These are phyloP conservation scores for Juglanconis juglandina DNA, from an alignment of 2,329 filamentous ascomycete genomes.

Conservation along the genomic window DNA sequence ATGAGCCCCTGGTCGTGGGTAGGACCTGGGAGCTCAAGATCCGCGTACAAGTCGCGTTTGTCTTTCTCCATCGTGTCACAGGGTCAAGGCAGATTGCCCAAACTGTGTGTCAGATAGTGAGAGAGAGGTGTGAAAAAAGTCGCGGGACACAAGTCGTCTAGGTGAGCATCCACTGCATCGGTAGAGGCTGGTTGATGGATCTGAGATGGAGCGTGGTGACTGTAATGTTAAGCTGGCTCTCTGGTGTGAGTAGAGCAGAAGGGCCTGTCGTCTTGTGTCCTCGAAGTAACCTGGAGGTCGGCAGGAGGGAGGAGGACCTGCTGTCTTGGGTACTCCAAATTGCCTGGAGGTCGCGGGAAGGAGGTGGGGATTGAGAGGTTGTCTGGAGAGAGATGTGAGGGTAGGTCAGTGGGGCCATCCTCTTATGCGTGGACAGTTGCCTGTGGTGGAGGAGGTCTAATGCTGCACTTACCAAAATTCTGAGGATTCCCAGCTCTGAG, in stretches of 20 bases:
- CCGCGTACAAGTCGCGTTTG: constrained; percentile 77
- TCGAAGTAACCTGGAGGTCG: background rate
- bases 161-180: background rate
- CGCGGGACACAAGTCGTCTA: background rate
- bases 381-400: background rate
- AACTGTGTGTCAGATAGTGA: background rate
- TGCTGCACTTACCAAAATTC: background rate
- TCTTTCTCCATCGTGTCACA: constrained; percentile 64
- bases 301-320: background rate
- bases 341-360: background rate
- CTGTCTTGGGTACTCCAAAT: background rate
- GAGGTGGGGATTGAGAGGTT: background rate
- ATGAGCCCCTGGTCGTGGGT: constrained; percentile 70
- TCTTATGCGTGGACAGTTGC: background rate
- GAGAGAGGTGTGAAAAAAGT: background rate
- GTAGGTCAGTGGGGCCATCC: background rate
- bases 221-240: background rate
- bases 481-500: background rate
- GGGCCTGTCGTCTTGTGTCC: background rate
- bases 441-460: background rate
- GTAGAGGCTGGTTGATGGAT: background rate
- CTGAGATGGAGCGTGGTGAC: background rate
- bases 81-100: constrained; percentile 27
- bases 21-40: constrained; percentile 64
- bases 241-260: background rate